Evolutionary conservation across 192 early-diverging fungal genomes (phyloP), one percentile per base, ranked within the genome.

Genomic region (Powellomyces hirtus): DNA sequence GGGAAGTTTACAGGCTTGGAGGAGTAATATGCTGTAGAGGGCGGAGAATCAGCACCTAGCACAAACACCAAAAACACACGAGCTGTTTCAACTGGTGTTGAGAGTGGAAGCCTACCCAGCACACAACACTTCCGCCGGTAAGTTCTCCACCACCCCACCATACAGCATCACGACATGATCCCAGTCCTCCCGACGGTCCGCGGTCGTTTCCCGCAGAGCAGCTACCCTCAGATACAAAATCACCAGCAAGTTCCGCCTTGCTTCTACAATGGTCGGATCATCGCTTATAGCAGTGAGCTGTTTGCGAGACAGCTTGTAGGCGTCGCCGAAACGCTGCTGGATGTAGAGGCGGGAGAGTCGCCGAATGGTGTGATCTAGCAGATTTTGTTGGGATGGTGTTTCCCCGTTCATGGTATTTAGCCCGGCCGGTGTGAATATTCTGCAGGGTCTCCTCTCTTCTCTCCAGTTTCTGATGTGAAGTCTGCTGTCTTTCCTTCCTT

Each of bases 71-170:
- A 49, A 14, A 14, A 49, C 46, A 24, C 40, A 42, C 10, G 8
- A 18, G 40, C 18, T 8, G 40, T 42, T 11, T 42, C 40, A 11
- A 18, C 8, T 11, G 40, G 40, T 18, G 18, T 18, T 11, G 10
- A 42, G 5, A 18, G 46, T 7, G 26, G 7, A 4, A 16, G 53
- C 53, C 2, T 27, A 67, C 65, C 65, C 65, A 31, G 65, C 65
- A 58, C 65, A 58, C 65, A 67, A 37, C 8, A 67, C 36, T n/a
- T 67, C 65, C 6, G 65, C 65, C 18, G 65, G 55, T 31, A 67
- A 18, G 1, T 38, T 11, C 18, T 29, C 63, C 10, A 58, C 52
- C 22, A 33, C 31, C 27, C 65, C 65, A 33, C 36, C 65, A 36
- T 58, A 58, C 10, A 33, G 36, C n/a, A 34, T 29, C 35, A 67